Base-by-base conservation (phyloP, 2,329 filamentous ascomycete genomes). In the Cadophora luteo-olivacea region DNA sequence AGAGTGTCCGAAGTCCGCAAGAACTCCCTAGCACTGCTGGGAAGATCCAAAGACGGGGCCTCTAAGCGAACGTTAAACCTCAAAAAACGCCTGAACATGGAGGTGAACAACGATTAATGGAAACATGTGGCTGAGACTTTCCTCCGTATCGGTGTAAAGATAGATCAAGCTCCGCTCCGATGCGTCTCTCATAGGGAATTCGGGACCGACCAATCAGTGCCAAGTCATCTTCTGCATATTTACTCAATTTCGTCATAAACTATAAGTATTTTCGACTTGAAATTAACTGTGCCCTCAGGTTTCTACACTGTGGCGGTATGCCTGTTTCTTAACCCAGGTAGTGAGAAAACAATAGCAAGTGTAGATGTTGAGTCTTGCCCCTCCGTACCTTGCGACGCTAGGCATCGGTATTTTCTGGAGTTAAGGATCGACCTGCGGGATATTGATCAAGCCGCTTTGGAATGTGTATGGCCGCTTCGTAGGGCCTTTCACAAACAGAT, bases 321-420 rank as follows among this genome's bases (percentile, higher is more conserved):
- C 9, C 9, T 14, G 36, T 38, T 38, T 9, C 12, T n/a, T n/a
- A n/a, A n/a, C 36, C 12, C 4, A 4, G 12, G 1, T 38, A 1
- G 36, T 38, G 36, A 14, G 12, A 38, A 7, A 38, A 11, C 29
- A 29, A 7, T 38, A 4, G 7, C 12, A 38, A 38, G 1, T 38
- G 36, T n/a, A n/a, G n/a, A n/a, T n/a, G n/a, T n/a, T n/a, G n/a
- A n/a, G n/a, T n/a, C n/a, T n/a, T n/a, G n/a, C n/a, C n/a, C n/a
- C n/a, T n/a, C n/a, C n/a, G n/a, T n/a, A n/a, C n/a, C n/a, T n/a
- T n/a, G n/a, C n/a, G n/a, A n/a, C n/a, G n/a, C n/a, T n/a, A n/a
- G n/a, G n/a, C n/a, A 54, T 55, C 52, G 52, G 52, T n/a, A 2
- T n/a, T 55, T 55, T 33, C 52, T 54, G 52, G 52, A 55, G 52